Conservation (phyloP, 805 yeast genomes). For the Vanderwaltozyma polyspora region DNA sequence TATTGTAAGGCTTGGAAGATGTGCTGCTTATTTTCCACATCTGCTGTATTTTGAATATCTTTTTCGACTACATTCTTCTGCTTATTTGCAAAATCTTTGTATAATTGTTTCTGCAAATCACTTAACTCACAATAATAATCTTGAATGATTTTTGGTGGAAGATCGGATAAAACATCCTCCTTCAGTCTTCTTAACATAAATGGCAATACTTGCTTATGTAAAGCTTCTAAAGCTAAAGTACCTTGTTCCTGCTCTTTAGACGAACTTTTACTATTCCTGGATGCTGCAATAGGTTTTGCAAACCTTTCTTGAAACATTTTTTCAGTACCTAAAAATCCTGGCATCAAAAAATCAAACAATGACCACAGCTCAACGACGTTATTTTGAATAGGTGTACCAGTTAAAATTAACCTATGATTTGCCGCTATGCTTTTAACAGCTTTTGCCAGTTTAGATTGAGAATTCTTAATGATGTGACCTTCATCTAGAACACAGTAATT, state of each 20-base stretch:
- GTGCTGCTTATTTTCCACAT: slow-evolving; percentile 62
- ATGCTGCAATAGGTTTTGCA: slow-evolving; percentile 96
- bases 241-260: slow-evolving; percentile 96
- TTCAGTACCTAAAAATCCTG: slow-evolving; percentile 94
- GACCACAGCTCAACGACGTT: slow-evolving; percentile 97
- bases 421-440: slow-evolving; percentile 77
- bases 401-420: slow-evolving; percentile 78
- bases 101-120: slow-evolving; percentile 76
- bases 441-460: slow-evolving; percentile 76
- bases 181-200: slow-evolving; percentile 91
- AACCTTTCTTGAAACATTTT: slow-evolving; percentile 87
- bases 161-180: slow-evolving; percentile 89
- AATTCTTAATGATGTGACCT: slow-evolving; percentile 93
- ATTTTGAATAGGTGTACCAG: slow-evolving; percentile 98
- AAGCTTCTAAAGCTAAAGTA: slow-evolving; percentile 86
- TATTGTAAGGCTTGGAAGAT: slow-evolving; percentile 96
- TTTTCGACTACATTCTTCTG: slow-evolving; percentile 63
- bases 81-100: slow-evolving; percentile 78
- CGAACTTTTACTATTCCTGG: slow-evolving; percentile 77
- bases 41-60: slow-evolving; percentile 42
- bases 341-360: slow-evolving; percentile 93
- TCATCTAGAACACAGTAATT: slow-evolving; percentile 95
- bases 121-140: slow-evolving; percentile 96
- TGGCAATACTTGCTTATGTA: slow-evolving; percentile 93
- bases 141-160: slow-evolving; percentile 97